A percentile compares a stretch with the other conserved stretches of the same genome.
Evolutionary conservation across 2,329 filamentous ascomycete genomes (phyloP).

Genomic region (Fusarium transvaalense): DNA sequence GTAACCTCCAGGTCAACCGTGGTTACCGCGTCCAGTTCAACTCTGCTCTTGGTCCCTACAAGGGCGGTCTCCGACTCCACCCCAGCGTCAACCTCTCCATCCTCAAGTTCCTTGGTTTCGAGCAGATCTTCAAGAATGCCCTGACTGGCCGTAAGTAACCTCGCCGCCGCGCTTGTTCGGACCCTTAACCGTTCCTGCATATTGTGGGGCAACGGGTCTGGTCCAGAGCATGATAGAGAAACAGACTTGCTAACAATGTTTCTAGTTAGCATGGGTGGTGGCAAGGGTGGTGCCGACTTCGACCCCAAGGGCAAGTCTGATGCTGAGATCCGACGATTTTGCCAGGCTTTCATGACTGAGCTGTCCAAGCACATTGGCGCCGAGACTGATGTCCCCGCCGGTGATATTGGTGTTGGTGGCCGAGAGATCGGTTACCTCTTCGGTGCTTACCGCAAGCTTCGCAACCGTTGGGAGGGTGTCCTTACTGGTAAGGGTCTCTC

Average conservation of each 20-base stretch:
- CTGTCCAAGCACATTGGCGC: conserved; percentile 96
- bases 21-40: conserved; percentile 99
- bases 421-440: conserved; percentile 97
- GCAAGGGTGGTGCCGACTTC: conserved; percentile 98
- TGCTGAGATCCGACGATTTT: conserved; percentile 97
- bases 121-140: conserved; percentile 99
- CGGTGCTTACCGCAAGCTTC: conserved; percentile 88
- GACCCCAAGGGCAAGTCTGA: conserved; percentile 99
- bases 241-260: conserved; percentile 33
- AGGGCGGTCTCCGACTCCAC: conserved; percentile 96
- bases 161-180: neutral
- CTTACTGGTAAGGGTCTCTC: conserved; percentile 93
- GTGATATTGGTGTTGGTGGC: conserved; percentile 93
- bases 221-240: conserved; percentile 5
- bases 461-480: conserved; percentile 94
- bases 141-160: conserved; percentile 83
- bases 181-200: conserved; percentile 30
- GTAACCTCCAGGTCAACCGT: conserved; percentile 89
- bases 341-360: conserved; percentile 95
- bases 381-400: conserved; percentile 95
- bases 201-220: conserved; percentile 19
- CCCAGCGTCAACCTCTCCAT: conserved; percentile 84
- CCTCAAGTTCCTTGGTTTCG: conserved; percentile 98
- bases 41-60: conserved; percentile 96
- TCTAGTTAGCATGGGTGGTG: conserved; percentile 83